Base-by-base conservation (phyloP, 2,329 filamentous ascomycete species). In the Hypoxylon sp. region DNA sequence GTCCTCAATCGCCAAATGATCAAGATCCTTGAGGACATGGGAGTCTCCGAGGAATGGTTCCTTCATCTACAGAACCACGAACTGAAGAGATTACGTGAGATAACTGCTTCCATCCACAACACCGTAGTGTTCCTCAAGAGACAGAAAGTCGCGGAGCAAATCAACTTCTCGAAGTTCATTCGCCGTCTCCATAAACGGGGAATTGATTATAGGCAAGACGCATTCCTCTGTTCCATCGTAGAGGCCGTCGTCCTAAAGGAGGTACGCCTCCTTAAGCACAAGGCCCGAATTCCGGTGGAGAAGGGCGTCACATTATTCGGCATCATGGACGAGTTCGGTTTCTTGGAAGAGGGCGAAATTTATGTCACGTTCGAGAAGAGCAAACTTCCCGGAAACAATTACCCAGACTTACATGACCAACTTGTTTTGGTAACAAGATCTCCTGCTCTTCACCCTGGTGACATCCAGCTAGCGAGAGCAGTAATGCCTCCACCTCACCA, bases 11-110 rank as follows among this genome's bases (percentile, higher is more conserved):
- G 91, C 0, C 92, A 93, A 70, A 83, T 94, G 67, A 93, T 97
- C 80, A 97, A 97, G 76, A 93, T 97, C 4, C 78, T 97, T 0
- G 93, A 97, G 74, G 93, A 97, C 70, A 89, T 95, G 77, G 85
- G 86, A 0, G 88, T 91, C 0, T 75, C 82, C 0, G 74, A 80
- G 0, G 61, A 79, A 0, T 90, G 87, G 76, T 95, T 97, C 70
- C 75, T 91, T 10, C 74, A 82, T 0, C 79, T 93, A 0, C 93
- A 96, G 76, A 80, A 82, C 0, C 80, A 81, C n/a, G 90, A 90
- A 28, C 79, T 96, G 2, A 70, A 84, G 0, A 81, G 84, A 11
- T 81, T 97, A 3, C 85, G 88, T 2, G 78, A 79, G 10, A 87
- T 91, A 50, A 90, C 90, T 0, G 79, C 83, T 0, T 86, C 83